Base-by-base conservation (phyloP, 2,329 filamentous ascomycete genomes). In the Dactylellina sp. region DNA sequence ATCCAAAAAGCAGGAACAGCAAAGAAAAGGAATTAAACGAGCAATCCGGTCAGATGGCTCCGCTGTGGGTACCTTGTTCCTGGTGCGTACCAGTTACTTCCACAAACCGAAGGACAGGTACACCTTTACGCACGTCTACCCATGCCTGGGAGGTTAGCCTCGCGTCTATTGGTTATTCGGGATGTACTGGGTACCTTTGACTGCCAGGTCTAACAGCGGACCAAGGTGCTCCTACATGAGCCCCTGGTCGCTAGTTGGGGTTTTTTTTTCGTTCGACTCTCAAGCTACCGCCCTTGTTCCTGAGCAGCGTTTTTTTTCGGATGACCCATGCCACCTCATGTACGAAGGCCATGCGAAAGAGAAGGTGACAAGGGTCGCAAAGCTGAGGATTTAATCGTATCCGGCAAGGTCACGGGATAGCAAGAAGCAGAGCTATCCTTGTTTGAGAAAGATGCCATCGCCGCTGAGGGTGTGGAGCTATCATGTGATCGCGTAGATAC, bases 401-500 rank as follows among this genome's bases (percentile, higher is more conserved):
- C 60, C 16, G 37, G 32, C 44, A 37, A 42, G 62, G 52, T 66
- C 62, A 66, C 52, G 61, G 61, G 52, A 50, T 57, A 49, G 37
- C 35, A 35, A 39, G 40, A 46, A 2, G 20, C n/a, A 53, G 25
- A 61, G 46, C 42, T 50, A 64, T 64, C 49, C 47, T 47, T 64
- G 46, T 50, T 25, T 22, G n/a, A 60, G 25, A 28, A 61, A 52
- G 49, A 9, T 12, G 12, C 44, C 12, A 22, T 14, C 20, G 25
- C 42, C 16, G 35, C 35, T 37, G 63, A 52, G 44, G 56, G 55
- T 61, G 47, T 53, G 47, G 55, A 70, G 55, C 64, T 61, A 61
- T 70, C 64, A 61, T 70, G 56, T 70, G 55, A 70, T 57, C n/a
- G n/a, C n/a, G n/a, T 16, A 37, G 49, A 35, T 53, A 6, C 28